Evolutionary conservation across 805 yeast species (phyloP), one percentile per base, ranked within the genome.

Genomic region (Cyberlindnera nakhonratchasimensis): DNA sequence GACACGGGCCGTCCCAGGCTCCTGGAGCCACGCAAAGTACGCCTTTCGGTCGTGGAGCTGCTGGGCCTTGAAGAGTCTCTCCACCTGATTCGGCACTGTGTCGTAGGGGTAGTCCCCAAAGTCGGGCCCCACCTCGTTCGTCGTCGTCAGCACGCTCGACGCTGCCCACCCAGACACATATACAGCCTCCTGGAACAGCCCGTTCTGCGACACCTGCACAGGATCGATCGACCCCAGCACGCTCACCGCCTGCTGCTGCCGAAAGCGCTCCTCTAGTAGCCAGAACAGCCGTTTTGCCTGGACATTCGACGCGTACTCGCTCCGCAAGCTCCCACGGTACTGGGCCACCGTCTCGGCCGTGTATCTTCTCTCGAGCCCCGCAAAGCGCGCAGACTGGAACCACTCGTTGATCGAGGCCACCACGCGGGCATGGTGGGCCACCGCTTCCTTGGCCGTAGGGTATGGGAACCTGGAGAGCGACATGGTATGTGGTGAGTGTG

Each of bases 61-160:
- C 59, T 79, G 83, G 1, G 82, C 79, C 49, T 74, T 70, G 59
- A 77, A 78, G 25, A 79, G 53, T 41, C 82, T 65, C 42, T 77
- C 79, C 6, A 77, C 83, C 53, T 78, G 80, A 51, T 76, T 76
- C n/a, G 86, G 86, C 2, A 80, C 82, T 0, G 86, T 80, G 50
- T 79, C 79, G 52, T 79, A 79, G 0, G 86, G 85, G 53, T 80
- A 80, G 55, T 80, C 86, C 17, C 84, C 86, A 57, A 77, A 76
- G 54, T 80, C 86, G 1, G 84, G 82, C 2, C 79, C 71, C 3
- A 77, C 81, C 50, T 80, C 85, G 53, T 78, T 74, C 3, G 83
- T 79, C 4, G 81, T 70, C 8, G 81, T 78, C 46, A 79, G 54
- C 1, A 75, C 70, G 18, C 77, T 67, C 2, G 80, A 75, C 36